Base-by-base conservation (phyloP, 345 rosid species). In the Camelina neglecta region DNA sequence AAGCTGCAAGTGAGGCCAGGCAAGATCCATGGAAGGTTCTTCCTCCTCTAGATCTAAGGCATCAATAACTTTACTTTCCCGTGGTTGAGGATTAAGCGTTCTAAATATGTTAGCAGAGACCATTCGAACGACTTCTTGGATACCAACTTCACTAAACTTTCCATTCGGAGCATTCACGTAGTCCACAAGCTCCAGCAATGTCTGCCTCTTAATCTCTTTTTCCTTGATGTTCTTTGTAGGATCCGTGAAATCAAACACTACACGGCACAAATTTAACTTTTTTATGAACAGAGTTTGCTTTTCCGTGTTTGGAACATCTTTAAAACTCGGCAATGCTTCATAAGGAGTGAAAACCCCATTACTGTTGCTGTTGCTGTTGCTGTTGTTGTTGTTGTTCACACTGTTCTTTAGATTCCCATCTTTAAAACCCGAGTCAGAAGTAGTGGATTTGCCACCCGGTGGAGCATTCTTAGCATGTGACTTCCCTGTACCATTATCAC, bases 1-100 rank as follows among this genome's bases (percentile, higher is more conserved):
- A 74, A 86, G 84, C 74, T 89, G 95, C 84, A 89, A 77, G 59
- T 89, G 95, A 72, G 92, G 88, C 95, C 95, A 89, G 13, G 90
- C 87, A 36, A 85, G 92, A 72, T 89, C 95, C 92, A 87, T 87
- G 35, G 75, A 75, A 26, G 90, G 88, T 72, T 89, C 95, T 60
- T 89, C 92, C 81, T 89, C 95, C 69, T 89, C 95, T 65, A 87
- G 33, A 71, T 89, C 95, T 55, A 86, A 82, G 31, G 90, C 84
- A 66, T 87, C 88, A 7, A 82, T 62, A 39, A 81, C 86, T 80
- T 87, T 89, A 59, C 81, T 85, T 53, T 86, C 90, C 23, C 88
- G 92, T 12, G 95, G 88, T 72, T 85, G 92, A 11, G 90, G 85
- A 60, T 81, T 80, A 26, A 81, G 77, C 3, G 88, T 65, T 82